These are phyloP conservation scores for Neopestalotiopsis sp. DNA, from an alignment of 2,329 filamentous ascomycete genomes.

Conservation along the genomic window DNA sequence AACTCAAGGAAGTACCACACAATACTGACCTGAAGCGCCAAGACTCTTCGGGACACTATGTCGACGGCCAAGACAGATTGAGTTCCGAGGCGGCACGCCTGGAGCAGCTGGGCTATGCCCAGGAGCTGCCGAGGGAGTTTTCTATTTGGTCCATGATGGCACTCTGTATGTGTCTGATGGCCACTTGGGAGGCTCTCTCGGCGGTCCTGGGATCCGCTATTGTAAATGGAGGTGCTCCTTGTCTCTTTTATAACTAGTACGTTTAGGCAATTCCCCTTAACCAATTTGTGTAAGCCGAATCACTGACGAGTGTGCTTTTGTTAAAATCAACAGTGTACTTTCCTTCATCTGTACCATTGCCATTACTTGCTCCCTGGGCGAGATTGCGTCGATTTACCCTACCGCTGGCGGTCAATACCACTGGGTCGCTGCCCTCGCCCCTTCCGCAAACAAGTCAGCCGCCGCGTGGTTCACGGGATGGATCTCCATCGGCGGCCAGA, in stretches of 20 bases:
- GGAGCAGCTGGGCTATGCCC: slow-evolving; percentile 18
- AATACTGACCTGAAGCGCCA: slow-evolving; percentile 2
- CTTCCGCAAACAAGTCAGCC: slow-evolving; percentile 36
- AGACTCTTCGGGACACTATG: neutral
- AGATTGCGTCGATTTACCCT: slow-evolving; percentile 44
- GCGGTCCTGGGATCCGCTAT: slow-evolving; percentile 50
- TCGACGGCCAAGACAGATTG: slow-evolving; percentile 9
- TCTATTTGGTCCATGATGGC: slow-evolving; percentile 48
- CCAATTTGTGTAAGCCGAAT: neutral
- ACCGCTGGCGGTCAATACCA: slow-evolving; percentile 46
- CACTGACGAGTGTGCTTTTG: neutral
- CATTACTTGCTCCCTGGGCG: slow-evolving; percentile 43
- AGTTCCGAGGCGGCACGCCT: slow-evolving; percentile 23
- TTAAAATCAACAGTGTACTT: slow-evolving; percentile 37
- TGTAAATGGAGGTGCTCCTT: slow-evolving; percentile 49
- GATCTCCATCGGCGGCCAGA: slow-evolving; percentile 51
- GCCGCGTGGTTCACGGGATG: slow-evolving; percentile 48
- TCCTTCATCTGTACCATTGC: slow-evolving; percentile 45
- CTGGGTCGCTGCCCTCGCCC: slow-evolving; percentile 47
- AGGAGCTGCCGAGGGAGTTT: slow-evolving; percentile 39
- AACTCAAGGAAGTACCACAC: neutral
- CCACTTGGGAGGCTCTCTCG: slow-evolving; percentile 55
- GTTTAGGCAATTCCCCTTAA: slow-evolving; percentile 8
- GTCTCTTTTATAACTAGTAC: slow-evolving; percentile 50
- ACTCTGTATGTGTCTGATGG: slow-evolving; percentile 53